Base-by-base conservation (phyloP, 2,329 filamentous ascomycete genomes). In the Fusarium domesticum region DNA sequence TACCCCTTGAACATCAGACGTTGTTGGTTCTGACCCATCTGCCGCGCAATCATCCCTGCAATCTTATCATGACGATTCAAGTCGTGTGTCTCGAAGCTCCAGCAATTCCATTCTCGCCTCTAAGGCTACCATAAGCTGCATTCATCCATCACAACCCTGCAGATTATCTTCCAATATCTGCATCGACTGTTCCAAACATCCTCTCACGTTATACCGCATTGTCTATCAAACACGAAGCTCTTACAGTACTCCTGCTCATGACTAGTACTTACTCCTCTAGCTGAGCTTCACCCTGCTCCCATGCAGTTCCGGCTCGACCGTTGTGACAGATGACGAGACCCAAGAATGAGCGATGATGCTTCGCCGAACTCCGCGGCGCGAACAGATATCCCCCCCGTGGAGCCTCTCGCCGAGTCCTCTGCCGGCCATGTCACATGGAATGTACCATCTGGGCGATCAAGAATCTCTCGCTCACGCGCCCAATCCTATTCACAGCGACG, bases 271-370 rank as follows among this genome's bases (percentile, higher is more conserved):
- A 46, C 52, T 58, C 45, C 39, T 56, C 47, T 12, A 28, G 8
- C 40, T 59, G 52, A 59, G 56, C 56, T 52, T 15, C 34, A 39
- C 36, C 50, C 58, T 64, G 63, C 62, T 58, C 54, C 56, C 30
- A 60, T 64, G 62, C 57, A 58, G 56, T 52, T 50, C 50, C 50
- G 54, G 53, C 60, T 59, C 57, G 45, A 48, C 46, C 56, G 43
- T 54, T 45, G 43, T 48, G 55, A 49, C 60, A 57, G 54, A 66
- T 65, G 65, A 64, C 61, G 60, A 63, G 51, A 55, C 51, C 56
- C 64, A 61, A 72, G 70, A 68, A 77, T 77, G 74, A 75, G 69
- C 73, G 63, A 76, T 75, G 74, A 76, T 67, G 63, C 67, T 57
- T 64, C 68, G 61, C 62, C 70, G 60, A 67, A 58, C 61, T 64